A percentile compares a stretch with the other conserved stretches of the same genome.
Evolutionary conservation across 2,329 filamentous ascomycete species (phyloP).

Genomic region (Eutypella sp.): DNA sequence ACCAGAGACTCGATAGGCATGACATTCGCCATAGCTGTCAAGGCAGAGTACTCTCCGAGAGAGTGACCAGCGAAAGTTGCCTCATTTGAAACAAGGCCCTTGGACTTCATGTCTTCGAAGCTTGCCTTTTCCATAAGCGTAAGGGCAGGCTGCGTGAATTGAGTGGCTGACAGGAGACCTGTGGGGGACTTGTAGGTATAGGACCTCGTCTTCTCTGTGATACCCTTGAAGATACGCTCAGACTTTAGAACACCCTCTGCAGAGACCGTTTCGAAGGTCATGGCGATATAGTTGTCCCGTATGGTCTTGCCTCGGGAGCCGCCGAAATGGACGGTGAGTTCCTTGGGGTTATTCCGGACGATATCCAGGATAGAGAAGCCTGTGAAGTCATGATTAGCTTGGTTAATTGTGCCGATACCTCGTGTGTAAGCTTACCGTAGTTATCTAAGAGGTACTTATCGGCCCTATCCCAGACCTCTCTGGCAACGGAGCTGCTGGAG

Average conservation of each 20-base stretch:
- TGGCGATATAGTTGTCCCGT: conserved; percentile 98
- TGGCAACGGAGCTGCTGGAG: conserved; percentile 84
- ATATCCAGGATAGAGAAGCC: conserved; percentile 97
- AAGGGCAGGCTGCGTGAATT: conserved; percentile 95
- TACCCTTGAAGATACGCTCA: conserved; percentile 99
- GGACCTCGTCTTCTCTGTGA: conserved; percentile 84
- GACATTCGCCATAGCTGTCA: conserved; percentile 92
- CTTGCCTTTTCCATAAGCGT: conserved; percentile 99
- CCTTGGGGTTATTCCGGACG: conserved; percentile 98
- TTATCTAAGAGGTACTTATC: conserved; percentile 98
- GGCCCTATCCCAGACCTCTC: conserved; percentile 95
- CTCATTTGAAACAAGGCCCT: conserved; percentile 91
- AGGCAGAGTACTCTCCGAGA: conserved; percentile 93
- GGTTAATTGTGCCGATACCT: background rate
- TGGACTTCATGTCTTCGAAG: conserved; percentile 97
- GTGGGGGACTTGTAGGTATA: conserved; percentile 97
- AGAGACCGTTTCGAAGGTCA: conserved; percentile 98
- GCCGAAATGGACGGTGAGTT: conserved; percentile 97
- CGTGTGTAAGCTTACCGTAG: conserved; percentile 64
- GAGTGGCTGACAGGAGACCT: conserved; percentile 90
- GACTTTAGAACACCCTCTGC: conserved; percentile 91
- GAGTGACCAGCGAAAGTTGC: conserved; percentile 98
- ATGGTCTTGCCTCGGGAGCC: conserved; percentile 95
- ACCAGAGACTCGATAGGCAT: conserved; percentile 99
- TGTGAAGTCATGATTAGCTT: conserved; percentile 28